phyloP scores from a whole-genome alignment of 2,329 filamentous ascomycete species.

The Xylaria sp. region DNA sequence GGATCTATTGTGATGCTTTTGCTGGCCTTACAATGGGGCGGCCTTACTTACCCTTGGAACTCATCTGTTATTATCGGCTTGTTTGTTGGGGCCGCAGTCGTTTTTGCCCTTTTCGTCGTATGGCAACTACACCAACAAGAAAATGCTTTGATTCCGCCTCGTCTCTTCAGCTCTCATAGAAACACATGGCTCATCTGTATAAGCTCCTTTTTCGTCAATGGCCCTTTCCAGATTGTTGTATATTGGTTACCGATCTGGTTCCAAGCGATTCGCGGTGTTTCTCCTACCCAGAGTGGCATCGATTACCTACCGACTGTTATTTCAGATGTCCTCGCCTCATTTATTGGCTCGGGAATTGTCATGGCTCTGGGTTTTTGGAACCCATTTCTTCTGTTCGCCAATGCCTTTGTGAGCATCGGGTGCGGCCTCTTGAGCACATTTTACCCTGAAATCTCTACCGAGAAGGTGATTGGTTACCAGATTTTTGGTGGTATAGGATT shows the following conservation, averaged over 20 bases:
- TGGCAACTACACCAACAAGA: constrained; percentile 20
- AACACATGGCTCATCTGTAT: constrained; percentile 15
- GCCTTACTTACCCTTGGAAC: constrained; percentile 17
- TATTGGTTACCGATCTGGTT: constrained; percentile 34
- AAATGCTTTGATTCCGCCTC: constrained; percentile 22
- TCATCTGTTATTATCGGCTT: constrained; percentile 32
- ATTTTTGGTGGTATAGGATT: constrained; percentile 32
- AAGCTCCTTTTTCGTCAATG: constrained; percentile 30
- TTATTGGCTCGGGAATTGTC: constrained; percentile 22
- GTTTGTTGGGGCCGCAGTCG: constrained; percentile 26
- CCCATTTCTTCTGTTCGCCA: constrained; percentile 23
- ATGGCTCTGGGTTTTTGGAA: constrained; percentile 27
- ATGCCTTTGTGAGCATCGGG: constrained; percentile 22
- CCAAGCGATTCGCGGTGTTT: constrained; percentile 16
- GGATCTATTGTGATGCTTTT: constrained; percentile 23
- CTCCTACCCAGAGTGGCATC: constrained; percentile 18
- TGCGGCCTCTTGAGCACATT: constrained; percentile 27
- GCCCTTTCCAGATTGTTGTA: constrained; percentile 27
- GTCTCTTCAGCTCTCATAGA: constrained; percentile 17
- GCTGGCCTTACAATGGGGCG: constrained; percentile 28
- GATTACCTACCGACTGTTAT: constrained; percentile 29
- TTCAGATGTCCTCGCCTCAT: constrained; percentile 22
- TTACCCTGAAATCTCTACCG: constrained; percentile 16
- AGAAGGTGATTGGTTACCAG: constrained; percentile 30
- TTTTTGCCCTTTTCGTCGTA: constrained; percentile 19